Evolutionary conservation across 2,329 filamentous ascomycete species (phyloP).

Genomic region (Didymella sp.): DNA sequence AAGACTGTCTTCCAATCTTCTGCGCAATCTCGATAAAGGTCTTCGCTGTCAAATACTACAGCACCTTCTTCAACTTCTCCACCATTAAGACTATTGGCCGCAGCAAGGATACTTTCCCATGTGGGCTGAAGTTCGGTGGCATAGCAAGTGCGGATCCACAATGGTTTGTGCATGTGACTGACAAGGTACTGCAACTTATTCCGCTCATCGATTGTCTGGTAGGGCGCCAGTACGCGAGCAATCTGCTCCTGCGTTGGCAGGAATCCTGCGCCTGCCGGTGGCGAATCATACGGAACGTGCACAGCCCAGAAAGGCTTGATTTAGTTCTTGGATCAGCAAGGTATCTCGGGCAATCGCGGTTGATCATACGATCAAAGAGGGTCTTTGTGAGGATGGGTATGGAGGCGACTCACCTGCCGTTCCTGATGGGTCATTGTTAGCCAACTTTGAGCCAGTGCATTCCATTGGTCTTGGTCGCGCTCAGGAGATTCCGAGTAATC

Average conservation of each 20-base stretch:
- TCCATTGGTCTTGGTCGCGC: background rate
- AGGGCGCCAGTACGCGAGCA: background rate
- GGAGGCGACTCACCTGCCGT: background rate
- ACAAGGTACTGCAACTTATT: background rate
- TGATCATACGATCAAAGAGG: no score
- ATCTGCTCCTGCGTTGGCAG: background rate
- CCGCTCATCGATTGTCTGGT: conserved; percentile 1
- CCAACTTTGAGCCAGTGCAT: background rate
- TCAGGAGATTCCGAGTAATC: background rate
- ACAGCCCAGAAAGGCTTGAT: background rate
- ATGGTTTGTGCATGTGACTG: background rate
- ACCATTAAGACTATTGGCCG: background rate
- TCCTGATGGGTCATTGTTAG: background rate
- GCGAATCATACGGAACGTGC: background rate
- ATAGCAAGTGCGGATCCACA: conserved; percentile 6
- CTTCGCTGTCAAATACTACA: background rate
- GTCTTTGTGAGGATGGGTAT: background rate
- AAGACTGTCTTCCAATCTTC: background rate
- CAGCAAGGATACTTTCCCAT: no score
- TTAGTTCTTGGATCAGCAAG: no score
- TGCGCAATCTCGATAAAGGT: background rate
- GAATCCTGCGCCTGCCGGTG: background rate
- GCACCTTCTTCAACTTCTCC: background rate
- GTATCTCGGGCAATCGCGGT: no score
- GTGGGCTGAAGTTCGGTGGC: background rate